These are phyloP conservation scores for Diaporthe amygdali DNA, from an alignment of 2,329 filamentous ascomycete genomes.

Conservation along the genomic window DNA sequence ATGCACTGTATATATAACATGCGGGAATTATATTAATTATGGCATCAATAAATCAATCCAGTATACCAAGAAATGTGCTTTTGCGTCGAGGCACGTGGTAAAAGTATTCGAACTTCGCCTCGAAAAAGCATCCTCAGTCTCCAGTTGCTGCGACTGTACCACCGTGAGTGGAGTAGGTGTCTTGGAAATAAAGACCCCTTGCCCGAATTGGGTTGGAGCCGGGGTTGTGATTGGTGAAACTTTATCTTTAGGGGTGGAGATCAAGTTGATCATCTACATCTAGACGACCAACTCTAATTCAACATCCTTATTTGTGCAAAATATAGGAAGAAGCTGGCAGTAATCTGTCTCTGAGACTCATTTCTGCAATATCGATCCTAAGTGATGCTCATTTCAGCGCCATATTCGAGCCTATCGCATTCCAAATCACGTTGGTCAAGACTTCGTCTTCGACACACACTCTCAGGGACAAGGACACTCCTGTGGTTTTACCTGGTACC, in stretches of 20 bases:
- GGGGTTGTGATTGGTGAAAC: neutral
- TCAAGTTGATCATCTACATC: neutral
- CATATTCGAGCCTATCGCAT: neutral
- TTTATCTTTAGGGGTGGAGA: neutral
- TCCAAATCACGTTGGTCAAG: neutral
- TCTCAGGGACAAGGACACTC: neutral
- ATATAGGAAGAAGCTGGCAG: neutral
- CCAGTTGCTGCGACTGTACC: neutral
- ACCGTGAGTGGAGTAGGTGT: neutral
- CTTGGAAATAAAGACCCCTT: neutral
- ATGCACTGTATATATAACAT: neutral
- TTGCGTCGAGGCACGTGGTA: neutral
- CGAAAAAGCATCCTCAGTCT: neutral
- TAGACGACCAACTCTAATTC: slow-evolving; percentile 2
- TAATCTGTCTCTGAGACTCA: neutral
- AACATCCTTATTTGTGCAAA: neutral
- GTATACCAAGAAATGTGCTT: neutral
- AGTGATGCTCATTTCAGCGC: neutral
- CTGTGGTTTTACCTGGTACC: neutral
- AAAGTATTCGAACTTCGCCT: neutral
- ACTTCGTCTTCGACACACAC: neutral
- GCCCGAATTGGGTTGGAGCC: neutral
- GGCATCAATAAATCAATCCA: neutral
- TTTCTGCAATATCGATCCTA: neutral
- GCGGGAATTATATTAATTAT: neutral